phyloP scores from a whole-genome alignment of 2,329 filamentous ascomycete species.

The Epicoccum nigrum region DNA sequence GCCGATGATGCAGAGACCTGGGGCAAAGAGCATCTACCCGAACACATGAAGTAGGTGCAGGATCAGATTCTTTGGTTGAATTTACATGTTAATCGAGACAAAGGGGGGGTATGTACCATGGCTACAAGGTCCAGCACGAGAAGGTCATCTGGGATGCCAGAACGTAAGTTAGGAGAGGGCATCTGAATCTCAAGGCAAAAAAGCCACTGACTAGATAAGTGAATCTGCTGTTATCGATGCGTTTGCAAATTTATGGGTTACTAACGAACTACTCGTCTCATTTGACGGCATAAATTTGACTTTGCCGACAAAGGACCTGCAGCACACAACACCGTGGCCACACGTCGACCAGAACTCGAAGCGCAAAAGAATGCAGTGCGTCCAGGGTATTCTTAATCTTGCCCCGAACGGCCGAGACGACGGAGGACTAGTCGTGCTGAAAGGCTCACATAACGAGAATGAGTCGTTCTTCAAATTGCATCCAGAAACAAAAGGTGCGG shows the following conservation, averaged over 20 bases:
- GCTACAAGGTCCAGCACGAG: slow-evolving; percentile 51
- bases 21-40: slow-evolving; percentile 53
- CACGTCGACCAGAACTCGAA: slow-evolving; percentile 54
- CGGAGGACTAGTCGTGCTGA: slow-evolving; percentile 55
- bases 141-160: slow-evolving; percentile 54
- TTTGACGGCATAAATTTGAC: slow-evolving; percentile 52
- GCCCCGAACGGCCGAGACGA: slow-evolving; percentile 48
- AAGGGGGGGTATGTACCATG: slow-evolving; percentile 46
- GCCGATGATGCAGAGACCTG: slow-evolving; percentile 47
- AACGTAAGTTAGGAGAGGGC: slow-evolving; percentile 21
- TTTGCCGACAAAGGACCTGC: slow-evolving; percentile 50
- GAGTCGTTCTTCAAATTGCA: slow-evolving; percentile 50
- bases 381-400: slow-evolving; percentile 55
- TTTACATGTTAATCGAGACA: not conserved
- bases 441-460: slow-evolving; percentile 50
- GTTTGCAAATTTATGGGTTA: slow-evolving; percentile 53
- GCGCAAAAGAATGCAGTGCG: slow-evolving; percentile 43
- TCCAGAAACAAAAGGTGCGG: slow-evolving; percentile 22
- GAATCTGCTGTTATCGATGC: slow-evolving; percentile 47
- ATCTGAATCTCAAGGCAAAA: slow-evolving; percentile 19
- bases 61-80: not conserved
- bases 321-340: slow-evolving; percentile 47
- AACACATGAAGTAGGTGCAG: slow-evolving; percentile 19
- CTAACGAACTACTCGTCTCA: slow-evolving; percentile 36
- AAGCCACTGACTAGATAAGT: too few relatives aligned